A percentile compares a stretch with the other conserved stretches of the same genome.
Evolutionary conservation across 2,329 filamentous ascomycete species (phyloP).

Genomic region (Trichoderma sp.): DNA sequence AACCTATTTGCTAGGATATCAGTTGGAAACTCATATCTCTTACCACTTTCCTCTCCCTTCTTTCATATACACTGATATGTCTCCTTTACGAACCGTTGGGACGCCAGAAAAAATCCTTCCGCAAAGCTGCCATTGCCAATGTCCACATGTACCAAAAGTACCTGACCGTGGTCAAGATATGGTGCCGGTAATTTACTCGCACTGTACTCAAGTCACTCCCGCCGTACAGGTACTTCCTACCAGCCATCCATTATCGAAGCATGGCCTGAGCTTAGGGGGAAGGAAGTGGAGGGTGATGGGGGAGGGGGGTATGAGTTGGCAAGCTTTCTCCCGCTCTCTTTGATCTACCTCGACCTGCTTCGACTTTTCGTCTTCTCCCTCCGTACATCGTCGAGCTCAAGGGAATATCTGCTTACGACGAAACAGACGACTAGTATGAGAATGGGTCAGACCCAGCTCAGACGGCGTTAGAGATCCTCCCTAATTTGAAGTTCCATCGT

Average conservation of each 20-base stretch:
- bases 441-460: background rate
- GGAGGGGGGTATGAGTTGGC: conserved; percentile 15
- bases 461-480: conserved; percentile 1
- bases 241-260: conserved; percentile 19
- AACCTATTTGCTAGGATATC: background rate
- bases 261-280: conserved; percentile 15
- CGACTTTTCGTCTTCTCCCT: background rate
- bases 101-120: background rate
- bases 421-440: conserved; percentile 6
- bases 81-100: background rate
- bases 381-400: background rate
- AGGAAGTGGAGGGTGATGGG: conserved; percentile 1
- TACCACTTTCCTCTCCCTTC: background rate
- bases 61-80: background rate
- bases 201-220: conserved; percentile 1
- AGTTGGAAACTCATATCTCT: background rate
- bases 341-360: background rate
- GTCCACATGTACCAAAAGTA: background rate
- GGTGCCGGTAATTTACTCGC: background rate
- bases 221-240: conserved; percentile 18
- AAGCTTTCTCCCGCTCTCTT: conserved; percentile 5
- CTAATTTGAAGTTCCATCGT: conserved; percentile 10
- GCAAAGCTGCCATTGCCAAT: background rate
- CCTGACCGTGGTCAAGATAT: background rate
- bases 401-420: background rate